Conservation (phyloP, 495 filamentous ascomycete genomes). For the Beverwykella pulmonaria region DNA sequence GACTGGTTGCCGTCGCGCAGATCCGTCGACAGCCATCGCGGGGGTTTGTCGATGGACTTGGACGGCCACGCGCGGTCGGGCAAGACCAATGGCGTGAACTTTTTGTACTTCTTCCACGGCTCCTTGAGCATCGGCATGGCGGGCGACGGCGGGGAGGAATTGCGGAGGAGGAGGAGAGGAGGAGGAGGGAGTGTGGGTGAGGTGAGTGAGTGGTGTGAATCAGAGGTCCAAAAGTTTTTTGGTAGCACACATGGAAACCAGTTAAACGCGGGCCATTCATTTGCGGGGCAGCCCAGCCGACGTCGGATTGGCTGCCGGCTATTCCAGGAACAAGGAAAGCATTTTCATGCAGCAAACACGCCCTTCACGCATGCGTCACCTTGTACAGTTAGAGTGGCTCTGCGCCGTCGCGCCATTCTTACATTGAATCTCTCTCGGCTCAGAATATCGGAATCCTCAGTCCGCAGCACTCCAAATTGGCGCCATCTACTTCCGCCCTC, state of each 20-base stretch:
- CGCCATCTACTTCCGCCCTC: constrained; percentile 67
- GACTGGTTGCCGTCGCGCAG: constrained; percentile 50
- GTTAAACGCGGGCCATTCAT: not conserved
- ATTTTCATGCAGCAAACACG: not conserved
- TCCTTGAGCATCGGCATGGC: constrained; percentile 77
- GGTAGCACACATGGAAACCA: not conserved
- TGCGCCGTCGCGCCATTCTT: not conserved
- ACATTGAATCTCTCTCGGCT: not conserved
- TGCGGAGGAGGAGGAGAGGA: not conserved
- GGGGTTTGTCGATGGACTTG: constrained; percentile 52
- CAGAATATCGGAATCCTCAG: constrained; percentile 59
- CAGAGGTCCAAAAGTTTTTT: not conserved
- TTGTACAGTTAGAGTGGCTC: not conserved
- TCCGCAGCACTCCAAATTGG: constrained; percentile 78
- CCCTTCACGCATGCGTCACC: not conserved
- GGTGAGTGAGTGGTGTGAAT: not conserved
- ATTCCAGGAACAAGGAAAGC: constrained; percentile 3
- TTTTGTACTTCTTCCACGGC: constrained; percentile 88
- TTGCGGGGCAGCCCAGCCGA: constrained; percentile 3
- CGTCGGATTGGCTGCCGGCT: not conserved
- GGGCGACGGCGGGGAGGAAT: not conserved
- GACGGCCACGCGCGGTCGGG: constrained; percentile 91
- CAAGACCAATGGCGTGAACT: constrained; percentile 74
- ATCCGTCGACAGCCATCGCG: constrained; percentile 50
- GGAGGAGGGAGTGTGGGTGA: not conserved